Base-by-base conservation (phyloP, 371 early-diverging fungal genomes). In the Apophysomyces ossiformis region DNA sequence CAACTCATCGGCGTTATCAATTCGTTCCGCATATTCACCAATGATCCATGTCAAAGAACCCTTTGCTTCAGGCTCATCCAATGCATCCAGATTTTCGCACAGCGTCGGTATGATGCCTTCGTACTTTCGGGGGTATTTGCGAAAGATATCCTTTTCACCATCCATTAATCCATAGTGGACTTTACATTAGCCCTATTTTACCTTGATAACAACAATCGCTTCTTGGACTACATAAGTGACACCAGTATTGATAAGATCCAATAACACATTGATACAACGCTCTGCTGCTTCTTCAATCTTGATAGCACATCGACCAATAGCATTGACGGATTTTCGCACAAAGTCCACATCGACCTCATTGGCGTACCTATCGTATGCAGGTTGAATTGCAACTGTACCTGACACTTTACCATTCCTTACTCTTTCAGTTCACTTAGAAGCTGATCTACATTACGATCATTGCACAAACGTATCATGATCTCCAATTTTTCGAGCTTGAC, bases 1-100 rank as follows among this genome's bases (percentile, higher is more conserved):
- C 37, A 97, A 73, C 60, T 91, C 93, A 71, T 87, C 89, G 1
- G 96, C 91, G 78, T 96, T 95, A 45, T 94, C 93, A 67, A 97
- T 95, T 47, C 94, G 82, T 63, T 96, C 95, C 4, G 95, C 94
- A 77, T 98, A 96, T 76, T 97, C 94, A 9, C 99, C 99, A 70
- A 97, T 88, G 63, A 98, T 96, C 99, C 99, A 98, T 63, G 97
- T 92, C 83, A 97, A 81, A 1, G 98, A 92, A 1, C 97, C 95
- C 72, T 94, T 95, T 45, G 99, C 96, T 60, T 97, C 96, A 12
- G 96, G 92, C 68, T 96, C 97, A 78, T 97, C 97, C 62, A 97
- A 69, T 47, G 80, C 85, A 67, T 96, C 96, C 60, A 96, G 75
- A 77, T 95, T 92, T 63, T 95, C 92, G 77, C 96, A 96, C 35